phyloP scores from a whole-genome alignment of 208 protist genomes.

The Trypanosomatidae sp. region DNA sequence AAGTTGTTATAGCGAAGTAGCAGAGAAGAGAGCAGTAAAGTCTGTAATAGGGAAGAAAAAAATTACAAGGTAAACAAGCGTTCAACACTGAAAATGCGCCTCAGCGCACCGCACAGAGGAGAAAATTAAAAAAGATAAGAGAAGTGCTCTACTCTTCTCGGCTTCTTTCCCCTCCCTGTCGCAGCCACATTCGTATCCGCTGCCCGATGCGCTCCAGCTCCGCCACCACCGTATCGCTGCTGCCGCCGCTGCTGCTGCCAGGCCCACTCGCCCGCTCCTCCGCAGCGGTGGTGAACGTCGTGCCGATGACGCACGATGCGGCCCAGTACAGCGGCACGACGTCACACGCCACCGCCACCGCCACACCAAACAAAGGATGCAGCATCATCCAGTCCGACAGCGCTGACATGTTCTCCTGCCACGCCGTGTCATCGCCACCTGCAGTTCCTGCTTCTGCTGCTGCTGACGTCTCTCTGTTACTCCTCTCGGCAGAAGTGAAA shows the following conservation, averaged over 20 bases:
- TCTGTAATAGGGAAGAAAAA: no score
- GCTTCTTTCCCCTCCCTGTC: not conserved
- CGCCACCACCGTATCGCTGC: not conserved
- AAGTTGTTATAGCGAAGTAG: no score
- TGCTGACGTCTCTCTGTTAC: no score
- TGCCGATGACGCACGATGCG: constrained; percentile 7
- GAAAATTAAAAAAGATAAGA: no score
- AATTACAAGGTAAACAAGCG: no score
- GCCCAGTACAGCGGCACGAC: constrained; percentile 32
- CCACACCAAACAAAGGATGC: constrained; percentile 45
- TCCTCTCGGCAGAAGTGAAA: no score
- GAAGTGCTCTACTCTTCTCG: not conserved
- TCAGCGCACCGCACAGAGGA: not conserved
- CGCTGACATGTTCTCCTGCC: not conserved
- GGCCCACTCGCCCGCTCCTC: no score
- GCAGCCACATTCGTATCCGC: not conserved
- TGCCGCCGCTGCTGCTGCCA: not conserved
- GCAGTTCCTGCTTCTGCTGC: no score
- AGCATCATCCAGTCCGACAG: constrained; percentile 17
- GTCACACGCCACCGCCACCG: constrained; percentile 28
- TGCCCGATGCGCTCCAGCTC: constrained; percentile 8
- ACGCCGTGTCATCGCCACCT: no score
- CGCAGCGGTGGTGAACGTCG: not conserved
- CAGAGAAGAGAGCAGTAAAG: no score
- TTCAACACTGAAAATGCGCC: no score